Percentiles rank a stretch among this genome's conserved stretches.
These are phyloP conservation scores for Plantago elongata DNA, from an alignment of 257 asterid species.

Conservation along the genomic window DNA sequence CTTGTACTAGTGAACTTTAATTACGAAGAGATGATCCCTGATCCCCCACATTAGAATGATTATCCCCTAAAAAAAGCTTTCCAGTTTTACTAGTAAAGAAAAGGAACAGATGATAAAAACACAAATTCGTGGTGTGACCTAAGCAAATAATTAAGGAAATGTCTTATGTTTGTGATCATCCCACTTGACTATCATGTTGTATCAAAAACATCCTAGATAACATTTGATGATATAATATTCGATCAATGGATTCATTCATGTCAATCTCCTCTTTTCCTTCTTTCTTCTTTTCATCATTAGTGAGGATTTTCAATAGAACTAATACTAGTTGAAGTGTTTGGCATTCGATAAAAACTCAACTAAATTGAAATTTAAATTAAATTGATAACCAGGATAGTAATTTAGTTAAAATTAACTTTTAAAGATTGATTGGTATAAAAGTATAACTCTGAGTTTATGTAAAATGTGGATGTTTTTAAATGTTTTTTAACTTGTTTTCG, in stretches of 20 bases:
- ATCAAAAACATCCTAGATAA: not conserved
- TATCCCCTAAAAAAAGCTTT: not conserved
- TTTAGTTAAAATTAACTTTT: too few relatives aligned
- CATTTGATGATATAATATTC: not conserved
- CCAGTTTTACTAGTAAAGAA: not conserved
- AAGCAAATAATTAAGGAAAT: not conserved
- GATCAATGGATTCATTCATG: not conserved
- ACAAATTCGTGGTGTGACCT: slow-evolving; percentile 2
- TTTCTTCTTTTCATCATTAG: not conserved
- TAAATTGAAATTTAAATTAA: too few relatives aligned
- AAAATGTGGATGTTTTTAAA: too few relatives aligned
- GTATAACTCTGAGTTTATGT: too few relatives aligned
- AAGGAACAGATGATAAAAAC: not conserved
- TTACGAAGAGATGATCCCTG: not conserved
- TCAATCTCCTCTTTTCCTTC: not conserved
- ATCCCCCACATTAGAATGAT: not conserved
- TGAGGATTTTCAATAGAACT: too few relatives aligned
- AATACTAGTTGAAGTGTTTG: too few relatives aligned
- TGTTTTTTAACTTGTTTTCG: too few relatives aligned
- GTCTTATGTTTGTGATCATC: slow-evolving; percentile 5
- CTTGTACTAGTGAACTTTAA: too few relatives aligned
- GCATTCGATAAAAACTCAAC: too few relatives aligned
- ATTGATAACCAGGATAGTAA: too few relatives aligned
- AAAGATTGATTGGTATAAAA: too few relatives aligned
- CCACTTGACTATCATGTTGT: not conserved